Conservation (phyloP, 805 yeast species). For the Schwanniomyces polymorphus region DNA sequence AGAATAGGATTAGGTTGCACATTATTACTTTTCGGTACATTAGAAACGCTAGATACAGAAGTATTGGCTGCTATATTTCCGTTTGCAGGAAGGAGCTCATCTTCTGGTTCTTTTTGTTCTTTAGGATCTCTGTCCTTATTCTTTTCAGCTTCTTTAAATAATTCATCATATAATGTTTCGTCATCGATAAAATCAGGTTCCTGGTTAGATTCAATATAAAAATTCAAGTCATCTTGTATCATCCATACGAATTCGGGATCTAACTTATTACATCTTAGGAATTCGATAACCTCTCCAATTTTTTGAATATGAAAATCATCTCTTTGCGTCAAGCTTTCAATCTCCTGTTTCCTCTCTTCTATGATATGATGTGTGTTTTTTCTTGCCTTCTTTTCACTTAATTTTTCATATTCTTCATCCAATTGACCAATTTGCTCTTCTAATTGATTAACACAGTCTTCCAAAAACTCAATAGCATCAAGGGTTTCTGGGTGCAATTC, state of each 20-base stretch:
- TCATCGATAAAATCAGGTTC: conserved; percentile 40
- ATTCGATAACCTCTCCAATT: conserved; percentile 28
- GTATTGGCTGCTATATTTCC: neutral
- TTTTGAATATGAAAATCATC: conserved; percentile 40
- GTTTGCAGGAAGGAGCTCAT: neutral
- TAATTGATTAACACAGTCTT: conserved; percentile 29
- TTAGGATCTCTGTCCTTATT: neutral
- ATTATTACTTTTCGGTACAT: neutral
- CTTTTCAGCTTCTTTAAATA: conserved; percentile 25
- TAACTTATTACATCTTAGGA: conserved; percentile 25
- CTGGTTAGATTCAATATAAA: conserved; percentile 36
- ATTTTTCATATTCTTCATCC: conserved; percentile 41
- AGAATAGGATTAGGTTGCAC: conserved; percentile 1
- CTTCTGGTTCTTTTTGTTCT: conserved; percentile 1
- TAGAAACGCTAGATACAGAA: neutral
- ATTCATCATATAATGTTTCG: conserved; percentile 42
- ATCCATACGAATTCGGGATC: conserved; percentile 31
- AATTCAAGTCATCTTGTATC: conserved; percentile 40
- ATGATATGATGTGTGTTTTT: conserved; percentile 34
- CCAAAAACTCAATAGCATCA: conserved; percentile 33
- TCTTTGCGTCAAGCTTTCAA: conserved; percentile 27
- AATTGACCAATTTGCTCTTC: conserved; percentile 34
- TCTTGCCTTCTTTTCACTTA: conserved; percentile 36
- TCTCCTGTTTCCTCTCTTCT: conserved; percentile 43
- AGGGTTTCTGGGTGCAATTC: conserved; percentile 30